Base-by-base conservation (phyloP, 2,329 filamentous ascomycete genomes). In the Raffaelea arxii region DNA sequence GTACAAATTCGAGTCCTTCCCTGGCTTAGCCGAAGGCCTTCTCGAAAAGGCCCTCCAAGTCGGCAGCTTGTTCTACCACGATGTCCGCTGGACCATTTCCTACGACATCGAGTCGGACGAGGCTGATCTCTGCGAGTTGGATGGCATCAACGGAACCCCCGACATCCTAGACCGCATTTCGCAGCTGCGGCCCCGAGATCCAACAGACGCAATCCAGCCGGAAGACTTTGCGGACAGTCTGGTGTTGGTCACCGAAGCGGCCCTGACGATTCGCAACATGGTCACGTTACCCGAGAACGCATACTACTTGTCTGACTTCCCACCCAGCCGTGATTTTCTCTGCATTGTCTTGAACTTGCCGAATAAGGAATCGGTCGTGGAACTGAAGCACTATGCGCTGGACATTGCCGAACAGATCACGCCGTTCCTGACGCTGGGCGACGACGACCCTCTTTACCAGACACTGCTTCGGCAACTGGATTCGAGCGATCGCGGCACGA, bases 381-480 rank as follows among this genome's bases (percentile, higher is more conserved):
- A 98, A 64, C 67, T 97, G 49, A 92, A 91, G 63, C 89, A 95
- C 61, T 87, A 92, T 56, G 86, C 86, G 3, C 75, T 97, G 12
- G 92, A 98, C 54, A 92, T 94, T 53, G 84, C 89, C 1, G 90
- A 97, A 64, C 86, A 94, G 58, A 71, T 96, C 44, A 92, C 91
- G 1, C 87, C 84, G 42, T 94, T 82, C 63, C 79, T 92, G 67
- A 68, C 74, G 10, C 69, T 96, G 39, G 77, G 80, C 36, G 72
- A 80, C 1, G 71, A 82, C 30, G 86, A 95, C 57, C 81, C 88
- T 2, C 69, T 97, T 2, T 97, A 95, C 65, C 73, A 72, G 49
- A 84, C 84, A 4, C 69, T 97, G 18, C 65, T 94, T 4, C 60
- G 63, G 2, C 77, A 83, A 56, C 66, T 87, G 41, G 61, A 72